Evolutionary conservation across 768 basidiomycete species (phyloP).

Genomic region (Ramaria sp.): DNA sequence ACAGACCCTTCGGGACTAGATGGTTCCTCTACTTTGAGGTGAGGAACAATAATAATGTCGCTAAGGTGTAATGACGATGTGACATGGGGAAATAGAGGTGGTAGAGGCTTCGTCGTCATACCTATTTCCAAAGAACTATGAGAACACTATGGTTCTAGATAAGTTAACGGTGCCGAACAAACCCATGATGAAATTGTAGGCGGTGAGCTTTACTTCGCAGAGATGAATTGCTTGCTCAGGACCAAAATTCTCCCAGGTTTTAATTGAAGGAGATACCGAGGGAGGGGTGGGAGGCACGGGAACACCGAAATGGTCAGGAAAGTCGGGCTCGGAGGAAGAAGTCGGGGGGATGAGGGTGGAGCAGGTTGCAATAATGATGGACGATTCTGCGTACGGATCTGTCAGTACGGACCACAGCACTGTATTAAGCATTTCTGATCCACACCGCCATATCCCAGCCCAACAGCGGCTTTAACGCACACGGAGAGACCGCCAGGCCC

Average conservation of each 20-base stretch:
- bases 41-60: constrained; percentile 33
- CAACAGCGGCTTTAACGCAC: constrained; percentile 50
- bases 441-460: constrained; percentile 51
- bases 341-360: constrained; percentile 36
- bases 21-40: not conserved
- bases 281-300: constrained; percentile 22
- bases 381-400: constrained; percentile 29
- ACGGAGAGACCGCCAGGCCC: constrained; percentile 30
- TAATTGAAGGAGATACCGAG: constrained; percentile 21
- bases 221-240: constrained; percentile 52
- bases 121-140: constrained; percentile 18
- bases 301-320: constrained; percentile 34
- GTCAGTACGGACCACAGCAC: no score
- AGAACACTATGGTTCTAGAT: not conserved
- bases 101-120: constrained; percentile 32
- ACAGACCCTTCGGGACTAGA: not conserved
- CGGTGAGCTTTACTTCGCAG: constrained; percentile 44
- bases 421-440: no score
- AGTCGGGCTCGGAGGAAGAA: constrained; percentile 15
- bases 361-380: constrained; percentile 53
- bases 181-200: constrained; percentile 36
- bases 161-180: constrained; percentile 15
- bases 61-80: constrained; percentile 23
- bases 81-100: constrained; percentile 29
- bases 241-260: constrained; percentile 43